Base-by-base conservation (phyloP, 192 early-diverging fungal species). In the Neocallimastix lanati region DNA sequence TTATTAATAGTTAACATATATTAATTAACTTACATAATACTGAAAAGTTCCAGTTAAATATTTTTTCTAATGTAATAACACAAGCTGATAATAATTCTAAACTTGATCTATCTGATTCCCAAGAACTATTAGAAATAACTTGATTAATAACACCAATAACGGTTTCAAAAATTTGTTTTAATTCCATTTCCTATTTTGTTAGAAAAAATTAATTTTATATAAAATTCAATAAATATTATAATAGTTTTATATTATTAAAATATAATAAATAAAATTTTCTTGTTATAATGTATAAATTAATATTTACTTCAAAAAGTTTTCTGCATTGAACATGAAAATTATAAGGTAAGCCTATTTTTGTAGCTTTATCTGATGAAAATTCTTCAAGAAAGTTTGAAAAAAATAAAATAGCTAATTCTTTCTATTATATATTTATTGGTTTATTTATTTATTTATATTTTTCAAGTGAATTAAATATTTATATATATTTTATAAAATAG, bases 321-420 rank as follows among this genome's bases (percentile, higher is more conserved):
- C 91, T 90, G 33, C 87, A 87, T 29, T 87, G 89, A 77, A 89
- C 81, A 79, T 93, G 90, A 79, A 89, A 90, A 80, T 93, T 89
- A 85, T 86, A 90, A 29, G 87, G 85, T 77, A 93, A 82, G 12
- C 92, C 92, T 9, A 93, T 85, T n/a, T 81, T 87, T 13, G 84
- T 87, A 0, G 88, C 83, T 79, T 88, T 88, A 28, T 84, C 85
- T 38, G 84, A 89, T 2, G 88, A 89, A 79, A 93, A 92, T 81
- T 92, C 89, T 82, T 90, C 91, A 15, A 92, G 82, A 18, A 91
- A 78, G 16, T 85, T 88, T 78, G 84, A 83, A 5, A 88, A 85
- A 40, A 92, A 77, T 5, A 84, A 80, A n/a, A 92, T 81, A 6
- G 85, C 90, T 13, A 89, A 67, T 37, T 82, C 79, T 79, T 86